Evolutionary conservation across 768 basidiomycete genomes (phyloP).

Genomic region (Boletellus emodensis): DNA sequence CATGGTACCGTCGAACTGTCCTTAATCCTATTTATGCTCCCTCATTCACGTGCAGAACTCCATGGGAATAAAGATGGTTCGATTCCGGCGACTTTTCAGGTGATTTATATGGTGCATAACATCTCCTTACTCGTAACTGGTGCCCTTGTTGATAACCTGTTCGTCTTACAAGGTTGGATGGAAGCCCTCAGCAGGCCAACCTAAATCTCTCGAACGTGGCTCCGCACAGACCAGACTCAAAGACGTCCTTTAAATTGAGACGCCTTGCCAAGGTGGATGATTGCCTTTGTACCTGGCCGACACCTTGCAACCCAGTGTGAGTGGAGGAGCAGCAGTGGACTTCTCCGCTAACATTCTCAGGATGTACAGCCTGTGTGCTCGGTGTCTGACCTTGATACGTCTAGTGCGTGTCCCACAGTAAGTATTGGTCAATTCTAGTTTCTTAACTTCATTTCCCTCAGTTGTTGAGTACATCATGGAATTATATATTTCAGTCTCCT

Average conservation of each 20-base stretch:
- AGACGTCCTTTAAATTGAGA: slow-evolving; percentile 44
- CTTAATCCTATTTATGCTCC: background rate
- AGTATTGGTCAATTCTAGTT: background rate
- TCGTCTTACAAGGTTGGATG: slow-evolving; percentile 62
- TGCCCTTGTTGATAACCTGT: background rate
- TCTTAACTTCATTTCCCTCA: background rate
- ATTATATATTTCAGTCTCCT: too few species aligned
- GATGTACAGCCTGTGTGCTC: background rate
- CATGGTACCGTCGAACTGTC: slow-evolving; percentile 50
- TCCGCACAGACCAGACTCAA: slow-evolving; percentile 57
- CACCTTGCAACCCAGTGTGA: background rate
- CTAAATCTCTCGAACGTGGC: slow-evolving; percentile 62
- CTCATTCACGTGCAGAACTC: slow-evolving; percentile 50
- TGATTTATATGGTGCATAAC: slow-evolving; percentile 81
- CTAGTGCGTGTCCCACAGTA: too few species aligned
- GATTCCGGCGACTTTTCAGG: slow-evolving; percentile 92
- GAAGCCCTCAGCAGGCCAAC: slow-evolving; percentile 70
- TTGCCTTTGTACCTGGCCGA: background rate
- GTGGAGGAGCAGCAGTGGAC: background rate
- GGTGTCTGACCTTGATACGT: background rate
- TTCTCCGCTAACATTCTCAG: background rate
- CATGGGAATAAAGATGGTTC: slow-evolving; percentile 81
- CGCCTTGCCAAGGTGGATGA: too few species aligned
- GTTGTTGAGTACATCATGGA: too few species aligned
- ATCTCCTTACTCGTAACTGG: background rate